Evolutionary conservation across 2,329 filamentous ascomycete genomes (phyloP).

Genomic region (Fusarium sp.): DNA sequence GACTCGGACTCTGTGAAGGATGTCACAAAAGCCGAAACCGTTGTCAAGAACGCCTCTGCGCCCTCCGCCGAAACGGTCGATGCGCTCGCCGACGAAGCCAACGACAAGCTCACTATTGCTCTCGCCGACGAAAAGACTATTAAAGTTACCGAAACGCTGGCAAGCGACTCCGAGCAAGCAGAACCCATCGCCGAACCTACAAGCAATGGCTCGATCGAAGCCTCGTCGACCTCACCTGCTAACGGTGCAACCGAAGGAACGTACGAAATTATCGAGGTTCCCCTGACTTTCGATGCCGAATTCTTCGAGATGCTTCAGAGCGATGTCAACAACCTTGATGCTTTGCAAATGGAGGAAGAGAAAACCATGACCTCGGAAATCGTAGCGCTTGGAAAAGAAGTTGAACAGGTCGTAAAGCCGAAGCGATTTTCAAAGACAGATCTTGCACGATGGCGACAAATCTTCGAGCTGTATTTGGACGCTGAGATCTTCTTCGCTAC

Average conservation of each 20-base stretch:
- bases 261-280: constrained; percentile 71
- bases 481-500: constrained; percentile 86
- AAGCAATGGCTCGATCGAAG: neutral
- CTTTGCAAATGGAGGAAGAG: constrained; percentile 75
- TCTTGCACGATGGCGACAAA: constrained; percentile 79
- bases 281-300: constrained; percentile 79
- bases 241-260: constrained; percentile 13
- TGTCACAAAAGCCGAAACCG: neutral
- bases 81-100: constrained; percentile 20
- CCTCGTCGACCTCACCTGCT: neutral
- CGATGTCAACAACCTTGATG: constrained; percentile 76
- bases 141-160: neutral
- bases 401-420: constrained; percentile 74
- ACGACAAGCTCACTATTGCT: constrained; percentile 20
- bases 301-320: constrained; percentile 83
- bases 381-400: constrained; percentile 69
- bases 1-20: constrained; percentile 11
- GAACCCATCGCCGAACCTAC: neutral
- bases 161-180: neutral
- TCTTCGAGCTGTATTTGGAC: constrained; percentile 85
- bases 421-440: constrained; percentile 72
- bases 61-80: constrained; percentile 10
- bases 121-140: neutral
- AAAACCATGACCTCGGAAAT: constrained; percentile 73
- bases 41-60: neutral